Percentiles rank a stretch among this genome's conserved stretches.
Evolutionary conservation across 2,329 filamentous ascomycete genomes (phyloP).

Genomic region (Biscogniauxia marginata): DNA sequence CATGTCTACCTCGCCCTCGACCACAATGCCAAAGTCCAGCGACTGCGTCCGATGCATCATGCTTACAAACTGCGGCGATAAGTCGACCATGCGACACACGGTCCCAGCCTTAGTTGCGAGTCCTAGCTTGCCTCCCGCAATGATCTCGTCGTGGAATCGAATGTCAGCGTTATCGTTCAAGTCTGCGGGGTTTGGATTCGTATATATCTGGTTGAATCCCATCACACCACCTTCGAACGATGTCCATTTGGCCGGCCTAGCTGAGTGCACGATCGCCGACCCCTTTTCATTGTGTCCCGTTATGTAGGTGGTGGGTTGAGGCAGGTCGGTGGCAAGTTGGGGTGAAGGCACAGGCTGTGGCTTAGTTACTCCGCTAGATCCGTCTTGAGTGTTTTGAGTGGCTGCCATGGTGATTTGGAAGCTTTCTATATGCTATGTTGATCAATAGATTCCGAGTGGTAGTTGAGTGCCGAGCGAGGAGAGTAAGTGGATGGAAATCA

Average conservation of each 20-base stretch:
- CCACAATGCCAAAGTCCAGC: constrained; percentile 53
- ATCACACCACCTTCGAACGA: constrained; percentile 33
- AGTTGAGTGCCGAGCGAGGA: neutral
- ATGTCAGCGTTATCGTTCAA: constrained; percentile 43
- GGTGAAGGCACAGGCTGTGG: constrained; percentile 3
- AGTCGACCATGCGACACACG: constrained; percentile 48
- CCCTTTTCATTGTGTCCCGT: constrained; percentile 29
- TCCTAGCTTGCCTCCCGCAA: constrained; percentile 38
- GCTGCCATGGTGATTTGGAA: constrained; percentile 10
- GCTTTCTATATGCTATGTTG: neutral
- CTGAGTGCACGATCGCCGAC: constrained; percentile 37
- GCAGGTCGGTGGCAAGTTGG: constrained; percentile 17
- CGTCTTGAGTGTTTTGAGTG: neutral
- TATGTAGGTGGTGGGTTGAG: constrained; percentile 24
- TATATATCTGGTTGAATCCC: constrained; percentile 42
- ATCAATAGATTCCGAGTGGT: neutral
- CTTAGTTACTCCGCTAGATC: constrained; percentile 2
- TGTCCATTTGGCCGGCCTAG: constrained; percentile 28
- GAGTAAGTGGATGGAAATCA: neutral
- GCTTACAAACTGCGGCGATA: constrained; percentile 41
- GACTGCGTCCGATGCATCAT: constrained; percentile 54
- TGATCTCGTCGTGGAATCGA: constrained; percentile 33
- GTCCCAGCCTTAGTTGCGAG: constrained; percentile 33
- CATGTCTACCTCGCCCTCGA: constrained; percentile 54
- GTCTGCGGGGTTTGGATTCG: constrained; percentile 39